Evolutionary conservation across 163 green algal genomes (phyloP).

Genomic region (Scenedesmus sp.): DNA sequence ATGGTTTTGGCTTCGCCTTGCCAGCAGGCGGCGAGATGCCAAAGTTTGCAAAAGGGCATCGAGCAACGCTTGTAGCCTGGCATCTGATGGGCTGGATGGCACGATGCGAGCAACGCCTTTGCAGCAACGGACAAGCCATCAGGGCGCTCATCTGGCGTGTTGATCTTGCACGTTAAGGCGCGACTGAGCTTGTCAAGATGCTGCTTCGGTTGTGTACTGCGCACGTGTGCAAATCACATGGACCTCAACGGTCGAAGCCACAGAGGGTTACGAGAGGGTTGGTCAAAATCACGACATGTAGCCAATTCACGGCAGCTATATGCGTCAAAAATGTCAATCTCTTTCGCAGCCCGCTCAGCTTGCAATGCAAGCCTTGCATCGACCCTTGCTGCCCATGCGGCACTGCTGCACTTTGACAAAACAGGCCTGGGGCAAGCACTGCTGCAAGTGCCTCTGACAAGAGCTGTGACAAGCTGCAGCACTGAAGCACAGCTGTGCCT

Average conservation of each 20-base stretch:
- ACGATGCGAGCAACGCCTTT: neutral
- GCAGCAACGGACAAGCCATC: neutral
- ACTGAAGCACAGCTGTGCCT: too few species aligned
- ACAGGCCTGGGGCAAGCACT: too few species aligned
- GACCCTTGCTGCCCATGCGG: neutral
- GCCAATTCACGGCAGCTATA: neutral
- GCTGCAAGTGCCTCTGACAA: too few species aligned
- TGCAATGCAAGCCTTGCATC: too few species aligned
- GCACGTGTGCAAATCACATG: neutral
- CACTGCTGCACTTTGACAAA: neutral
- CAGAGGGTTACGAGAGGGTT: neutral
- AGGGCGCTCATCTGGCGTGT: neutral
- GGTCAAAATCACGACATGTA: neutral
- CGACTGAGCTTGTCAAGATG: too few species aligned
- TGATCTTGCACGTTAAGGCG: too few species aligned
- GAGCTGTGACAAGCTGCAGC: too few species aligned
- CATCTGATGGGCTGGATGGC: neutral
- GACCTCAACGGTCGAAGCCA: neutral
- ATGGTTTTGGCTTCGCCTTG: slow-evolving; percentile 47
- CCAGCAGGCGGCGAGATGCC: slow-evolving; percentile 26
- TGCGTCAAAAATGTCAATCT: neutral
- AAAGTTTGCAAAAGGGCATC: slow-evolving; percentile 47
- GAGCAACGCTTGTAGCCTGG: neutral
- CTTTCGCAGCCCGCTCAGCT: neutral
- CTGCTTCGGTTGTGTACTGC: neutral